Evolutionary conservation across 805 yeast genomes (phyloP).

Genomic region (Metschnikowia reukaufii): DNA sequence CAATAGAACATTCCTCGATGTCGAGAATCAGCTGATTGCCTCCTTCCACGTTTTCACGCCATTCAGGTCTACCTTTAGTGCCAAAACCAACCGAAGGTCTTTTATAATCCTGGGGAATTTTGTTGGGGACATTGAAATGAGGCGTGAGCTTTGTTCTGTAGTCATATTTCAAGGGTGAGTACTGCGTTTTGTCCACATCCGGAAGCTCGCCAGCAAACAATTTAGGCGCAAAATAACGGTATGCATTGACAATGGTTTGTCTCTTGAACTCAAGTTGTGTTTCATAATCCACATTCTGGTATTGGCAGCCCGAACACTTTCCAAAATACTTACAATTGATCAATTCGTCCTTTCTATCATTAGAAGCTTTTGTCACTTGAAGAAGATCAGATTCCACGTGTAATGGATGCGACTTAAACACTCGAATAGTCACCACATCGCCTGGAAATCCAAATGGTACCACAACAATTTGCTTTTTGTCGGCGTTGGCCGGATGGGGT

Average conservation of each 20-base stretch:
- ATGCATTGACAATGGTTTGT: slow-evolving; percentile 78
- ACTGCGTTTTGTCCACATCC: slow-evolving; percentile 57
- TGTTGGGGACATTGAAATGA: slow-evolving; percentile 80
- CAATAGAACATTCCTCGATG: slow-evolving; percentile 92
- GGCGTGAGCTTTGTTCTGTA: slow-evolving; percentile 96
- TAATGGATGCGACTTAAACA: slow-evolving; percentile 74
- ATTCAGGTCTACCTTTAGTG: slow-evolving; percentile 71
- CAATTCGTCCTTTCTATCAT: slow-evolving; percentile 52
- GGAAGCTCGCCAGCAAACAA: slow-evolving; percentile 53
- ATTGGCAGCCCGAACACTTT: slow-evolving; percentile 93
- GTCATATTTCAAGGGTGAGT: slow-evolving; percentile 71
- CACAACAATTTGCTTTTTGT: slow-evolving; percentile 59
- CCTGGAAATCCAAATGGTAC: slow-evolving; percentile 91
- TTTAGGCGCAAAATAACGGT: slow-evolving; percentile 67
- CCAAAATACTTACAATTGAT: slow-evolving; percentile 85
- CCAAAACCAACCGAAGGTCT: slow-evolving; percentile 88
- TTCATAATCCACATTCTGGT: slow-evolving; percentile 72
- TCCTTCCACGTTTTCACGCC: slow-evolving; percentile 56
- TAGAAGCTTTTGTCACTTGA: slow-evolving; percentile 39
- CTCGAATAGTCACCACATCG: slow-evolving; percentile 66
- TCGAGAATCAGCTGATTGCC: slow-evolving; percentile 72
- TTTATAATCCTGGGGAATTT: slow-evolving; percentile 33
- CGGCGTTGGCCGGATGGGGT: slow-evolving; percentile 50
- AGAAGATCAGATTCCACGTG: slow-evolving; percentile 76
- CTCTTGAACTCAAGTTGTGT: slow-evolving; percentile 73